Evolutionary conservation across 1,284 basidiomycete species (phyloP), one percentile per base, ranked within the genome.

Genomic region (Ustilago loliicola): DNA sequence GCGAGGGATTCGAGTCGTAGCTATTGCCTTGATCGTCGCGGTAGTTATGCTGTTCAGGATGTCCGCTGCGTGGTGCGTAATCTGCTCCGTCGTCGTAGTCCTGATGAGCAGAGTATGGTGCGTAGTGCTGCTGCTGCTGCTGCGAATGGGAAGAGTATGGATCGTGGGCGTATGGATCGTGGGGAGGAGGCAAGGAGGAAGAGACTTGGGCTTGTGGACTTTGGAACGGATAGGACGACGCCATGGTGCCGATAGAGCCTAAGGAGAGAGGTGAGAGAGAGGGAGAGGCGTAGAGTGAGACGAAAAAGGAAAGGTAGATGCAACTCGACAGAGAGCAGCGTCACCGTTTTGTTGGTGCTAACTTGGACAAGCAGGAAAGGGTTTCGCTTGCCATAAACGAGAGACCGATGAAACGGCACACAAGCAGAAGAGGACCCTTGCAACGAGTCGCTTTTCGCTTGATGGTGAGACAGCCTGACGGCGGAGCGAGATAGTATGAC

Each of bases 211-310:
- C 68, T 36, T 36, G 45, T 29, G 67, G 67, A 47, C 70, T 77
- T 30, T 60, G 70, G 32, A 81, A 80, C 9, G 79, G 57, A 62
- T 79, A 81, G 34, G 79, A 74, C 59, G 77, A 81, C 40, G 79
- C 70, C 71, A 66, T 77, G 55, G 40, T 59, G 53, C 32, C 55
- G 6, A 11, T 34, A 34, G 51, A 9, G 51, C 21, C 11, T 23
- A 47, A 13, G 9, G 3, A n/a, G 29, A 30, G 55, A 59, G n/a
- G 38, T 5, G 30, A 27, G n/a, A 13, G 29, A 29, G 13, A 45
- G 30, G 30, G n/a, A n/a, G 51, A n/a, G 47, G 15, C 5, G 21
- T 23, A 8, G 47, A 15, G 23, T 15, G 21, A 25, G 47, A 13
- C 40, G 15, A 42, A 13, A 21, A 38, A 23, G 36, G n/a, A n/a